Conservation (phyloP, 2,329 filamentous ascomycete species). For the Chrysoporthe puriensis region DNA sequence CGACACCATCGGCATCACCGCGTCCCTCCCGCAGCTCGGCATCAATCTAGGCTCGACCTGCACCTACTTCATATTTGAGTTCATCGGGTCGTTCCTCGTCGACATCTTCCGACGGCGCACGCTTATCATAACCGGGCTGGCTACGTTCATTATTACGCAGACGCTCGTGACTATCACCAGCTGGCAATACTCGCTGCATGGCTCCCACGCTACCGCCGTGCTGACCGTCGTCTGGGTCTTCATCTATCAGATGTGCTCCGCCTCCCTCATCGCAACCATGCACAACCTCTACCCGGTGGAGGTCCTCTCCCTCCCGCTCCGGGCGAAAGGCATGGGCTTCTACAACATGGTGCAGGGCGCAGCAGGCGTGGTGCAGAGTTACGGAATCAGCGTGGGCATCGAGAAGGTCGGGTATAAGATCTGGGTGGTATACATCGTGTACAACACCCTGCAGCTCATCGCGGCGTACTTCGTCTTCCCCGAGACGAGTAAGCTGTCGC, state of each 20-base stretch:
- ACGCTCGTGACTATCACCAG: constrained; percentile 51
- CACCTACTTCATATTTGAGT: constrained; percentile 51
- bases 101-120: constrained; percentile 47
- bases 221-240: constrained; percentile 53
- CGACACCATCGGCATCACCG: constrained; percentile 46
- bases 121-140: constrained; percentile 48
- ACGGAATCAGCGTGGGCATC: constrained; percentile 52
- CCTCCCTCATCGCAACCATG: constrained; percentile 51
- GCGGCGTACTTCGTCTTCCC: constrained; percentile 55
- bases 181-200: constrained; percentile 45
- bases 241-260: constrained; percentile 50
- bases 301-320: constrained; percentile 46
- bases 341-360: constrained; percentile 49
- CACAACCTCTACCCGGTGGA: constrained; percentile 52
- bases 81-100: constrained; percentile 46
- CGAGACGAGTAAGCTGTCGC: constrained; percentile 51
- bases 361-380: constrained; percentile 47
- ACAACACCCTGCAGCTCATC: constrained; percentile 52
- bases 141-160: constrained; percentile 48
- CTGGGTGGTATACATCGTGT: constrained; percentile 54
- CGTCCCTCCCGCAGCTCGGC: constrained; percentile 43
- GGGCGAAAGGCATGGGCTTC: constrained; percentile 50
- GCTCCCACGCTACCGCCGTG: constrained; percentile 40
- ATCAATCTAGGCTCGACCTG: constrained; percentile 48
- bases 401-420: constrained; percentile 53